Evolutionary conservation across 352 stramenopile genomes (phyloP), one percentile per base, ranked within the genome.

Genomic region (Globisporangium megalacanthum): DNA sequence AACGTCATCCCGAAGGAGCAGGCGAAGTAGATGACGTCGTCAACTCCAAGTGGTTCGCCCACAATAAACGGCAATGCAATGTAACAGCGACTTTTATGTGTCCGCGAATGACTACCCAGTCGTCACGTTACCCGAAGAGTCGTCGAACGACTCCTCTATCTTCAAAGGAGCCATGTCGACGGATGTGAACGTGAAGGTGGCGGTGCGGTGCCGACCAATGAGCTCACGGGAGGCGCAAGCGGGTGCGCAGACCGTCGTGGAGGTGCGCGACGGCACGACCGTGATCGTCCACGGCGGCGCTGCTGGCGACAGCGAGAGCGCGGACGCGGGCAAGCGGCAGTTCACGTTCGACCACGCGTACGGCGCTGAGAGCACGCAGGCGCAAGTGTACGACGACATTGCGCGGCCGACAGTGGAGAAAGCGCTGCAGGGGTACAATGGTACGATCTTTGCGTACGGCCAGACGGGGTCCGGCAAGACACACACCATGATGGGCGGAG

Each of bases 291-390:
- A 79, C 11, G 57, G 66, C 13, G 60, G 13, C n/a, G 35, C 64
- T 15, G 61, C 49, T 25, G 35, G 52, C 6, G 42, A 60, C 19
- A 22, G 37, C 20, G 52, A 60, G 17, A 35, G 33, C 6, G 6
- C 25, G 25, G 33, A 57, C 41, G 47, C 67, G 0, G 70, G 65
- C 19, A 70, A 58, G 37, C 80, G 81, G 54, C 70, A 78, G 56
- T 97, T 95, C 62, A 89, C 78, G 14, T 97, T 94, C 54, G 88
- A 97, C 58, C 76, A 88, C 57, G 84, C 79, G 8, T 96, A 95
- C 65, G 77, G 70, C 49, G 76, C 67, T 3, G 70, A 87, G 51
- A 88, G 77, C 35, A 79, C 75, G n/a, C 88, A 96, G 61, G 52
- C 65, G 11, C 67, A 90, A 54, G 85, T 96, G 29, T 96, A 94